Base-by-base conservation (phyloP, 495 filamentous ascomycete species). In the Aspergillus coremiiformis region DNA sequence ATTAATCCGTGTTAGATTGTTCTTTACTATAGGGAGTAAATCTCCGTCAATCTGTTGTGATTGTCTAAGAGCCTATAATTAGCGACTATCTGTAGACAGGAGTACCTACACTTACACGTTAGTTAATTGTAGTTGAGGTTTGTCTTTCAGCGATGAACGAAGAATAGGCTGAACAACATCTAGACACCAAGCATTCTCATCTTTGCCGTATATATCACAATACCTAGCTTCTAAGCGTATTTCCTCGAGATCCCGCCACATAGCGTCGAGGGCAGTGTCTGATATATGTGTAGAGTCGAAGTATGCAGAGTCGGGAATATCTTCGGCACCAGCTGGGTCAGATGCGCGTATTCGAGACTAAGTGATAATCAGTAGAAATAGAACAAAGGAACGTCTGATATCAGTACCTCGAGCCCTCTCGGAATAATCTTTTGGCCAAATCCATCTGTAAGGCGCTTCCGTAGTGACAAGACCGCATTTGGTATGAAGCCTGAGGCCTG, bases 101-200 rank as follows among this genome's bases (percentile, higher is more conserved):
- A 12, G 17, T 12, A 23, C 23, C 7, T 44, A 23, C 19, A 22
- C 41, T 44, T 23, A 44, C 41, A 44, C 41, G 21, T 26, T 44
- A 26, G 41, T 44, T 44, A 44, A 19, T 12, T 23, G 41, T 23
- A 44, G 41, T 26, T 22, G 20, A 44, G 41, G n/a, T 44, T 14
- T n/a, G 1, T 44, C 32, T 35, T 35, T 35, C 32, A 35, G 32
- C 11, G 11, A 47, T 17, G 26, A 33, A 30, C 32, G 27, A 20
- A 47, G 20, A 33, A 30, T 15, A 32, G 44, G 44, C 26, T 47
- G 44, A 15, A 47, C 44, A 10, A 47, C 26, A 12, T 47, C 44
- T 32, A 47, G 44, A 21, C 44, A 47, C 44, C 44, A 47, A 30
- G 44, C 44, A 47, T 47, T 47, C 44, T 47, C 26, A 32, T 47